phyloP scores from a whole-genome alignment of 1,284 basidiomycete genomes.

The Ganoderma lucidum region DNA sequence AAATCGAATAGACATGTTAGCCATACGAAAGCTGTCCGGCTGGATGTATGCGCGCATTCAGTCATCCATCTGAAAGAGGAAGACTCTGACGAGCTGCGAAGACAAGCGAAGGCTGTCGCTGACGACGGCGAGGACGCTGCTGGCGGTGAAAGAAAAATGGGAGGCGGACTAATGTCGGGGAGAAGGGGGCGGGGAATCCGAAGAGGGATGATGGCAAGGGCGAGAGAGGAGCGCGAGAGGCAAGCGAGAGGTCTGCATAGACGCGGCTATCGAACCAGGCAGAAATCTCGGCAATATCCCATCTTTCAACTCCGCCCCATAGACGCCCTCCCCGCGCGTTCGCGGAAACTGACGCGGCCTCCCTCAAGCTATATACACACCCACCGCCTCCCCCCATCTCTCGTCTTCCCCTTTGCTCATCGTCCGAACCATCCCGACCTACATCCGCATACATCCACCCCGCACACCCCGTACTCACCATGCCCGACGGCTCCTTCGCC shows the following conservation, averaged over 20 bases:
- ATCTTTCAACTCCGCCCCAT: conserved; percentile 37
- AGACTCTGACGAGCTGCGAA: background rate
- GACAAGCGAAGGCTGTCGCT: background rate
- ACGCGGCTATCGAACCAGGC: conserved; percentile 29
- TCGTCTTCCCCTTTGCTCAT: conserved; percentile 22
- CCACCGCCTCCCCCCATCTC: conserved; percentile 24
- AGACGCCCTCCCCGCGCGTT: conserved; percentile 30
- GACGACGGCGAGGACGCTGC: background rate
- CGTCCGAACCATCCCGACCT: conserved; percentile 22
- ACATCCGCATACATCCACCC: conserved; percentile 11
- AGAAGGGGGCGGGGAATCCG: conserved; percentile 11
- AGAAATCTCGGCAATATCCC: conserved; percentile 40
- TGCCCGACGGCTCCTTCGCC: conserved; percentile 47
- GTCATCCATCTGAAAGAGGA: background rate
- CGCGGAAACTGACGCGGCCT: conserved; percentile 40
- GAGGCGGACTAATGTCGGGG: conserved; percentile 29
- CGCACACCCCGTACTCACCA: conserved; percentile 37
- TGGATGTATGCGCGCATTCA: conserved; percentile 14
- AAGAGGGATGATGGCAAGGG: conserved; percentile 11
- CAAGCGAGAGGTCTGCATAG: conserved; percentile 1
- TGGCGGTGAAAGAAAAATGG: conserved; percentile 2
- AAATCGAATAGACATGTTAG: conserved; percentile 16
- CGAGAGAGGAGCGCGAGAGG: background rate
- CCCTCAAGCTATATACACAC: conserved; percentile 35
- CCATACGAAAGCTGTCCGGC: conserved; percentile 5